phyloP scores from a whole-genome alignment of 176 grass and related monocot genomes.

The Alloteropsis semialata region DNA sequence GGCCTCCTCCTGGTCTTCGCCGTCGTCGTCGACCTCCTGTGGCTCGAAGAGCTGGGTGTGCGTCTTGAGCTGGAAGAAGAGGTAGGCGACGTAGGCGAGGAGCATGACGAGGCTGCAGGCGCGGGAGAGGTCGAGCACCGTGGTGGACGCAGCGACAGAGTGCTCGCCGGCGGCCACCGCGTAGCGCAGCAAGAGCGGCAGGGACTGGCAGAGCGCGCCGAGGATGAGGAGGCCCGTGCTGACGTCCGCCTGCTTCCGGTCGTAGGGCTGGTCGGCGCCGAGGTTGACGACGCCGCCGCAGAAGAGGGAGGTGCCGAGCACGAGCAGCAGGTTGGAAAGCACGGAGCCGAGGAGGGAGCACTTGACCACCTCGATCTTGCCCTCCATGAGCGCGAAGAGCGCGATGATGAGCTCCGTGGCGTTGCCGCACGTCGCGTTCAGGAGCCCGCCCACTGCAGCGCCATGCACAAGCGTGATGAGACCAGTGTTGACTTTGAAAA shows the following conservation, averaged over 20 bases:
- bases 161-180: conserved; percentile 38
- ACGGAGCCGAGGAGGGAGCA: conserved; percentile 88
- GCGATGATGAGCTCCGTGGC: conserved; percentile 93
- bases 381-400: conserved; percentile 65
- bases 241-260: conserved; percentile 77
- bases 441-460: conserved; percentile 73
- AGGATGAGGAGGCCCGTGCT: conserved; percentile 71
- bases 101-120: conserved; percentile 87
- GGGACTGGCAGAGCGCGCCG: conserved; percentile 74
- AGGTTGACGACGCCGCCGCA: conserved; percentile 74
- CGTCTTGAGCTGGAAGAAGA: conserved; percentile 98
- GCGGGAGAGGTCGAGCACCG: conserved; percentile 66
- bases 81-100: conserved; percentile 70
- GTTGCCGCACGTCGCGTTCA: conserved; percentile 98
- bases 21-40: conserved; percentile 49
- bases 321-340: conserved; percentile 92
- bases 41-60: conserved; percentile 81
- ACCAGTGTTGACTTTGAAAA: background rate
- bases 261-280: conserved; percentile 49
- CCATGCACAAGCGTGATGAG: background rate
- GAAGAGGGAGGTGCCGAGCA: conserved; percentile 85
- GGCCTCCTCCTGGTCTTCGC: conserved; percentile 47
- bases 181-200: conserved; percentile 72
- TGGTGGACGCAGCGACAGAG: conserved; percentile 17
- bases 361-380: conserved; percentile 89